These are phyloP conservation scores for Kwoniella mangroviensis DNA, from an alignment of 768 basidiomycete genomes.

Conservation along the genomic window DNA sequence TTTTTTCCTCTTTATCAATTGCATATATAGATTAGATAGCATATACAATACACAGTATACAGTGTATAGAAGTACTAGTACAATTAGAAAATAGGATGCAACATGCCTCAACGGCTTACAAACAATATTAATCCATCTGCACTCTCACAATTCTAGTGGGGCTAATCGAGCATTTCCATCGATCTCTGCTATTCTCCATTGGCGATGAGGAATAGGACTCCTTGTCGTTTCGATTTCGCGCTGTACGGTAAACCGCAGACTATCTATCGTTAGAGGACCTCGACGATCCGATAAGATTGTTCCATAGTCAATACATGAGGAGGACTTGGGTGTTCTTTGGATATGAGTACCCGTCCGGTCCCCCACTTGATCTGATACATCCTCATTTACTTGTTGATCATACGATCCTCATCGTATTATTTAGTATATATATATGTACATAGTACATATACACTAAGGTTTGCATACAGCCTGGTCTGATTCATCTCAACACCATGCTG, in stretches of 20 bases:
- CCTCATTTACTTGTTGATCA: neutral
- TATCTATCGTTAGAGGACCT: too few species aligned
- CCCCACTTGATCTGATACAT: neutral
- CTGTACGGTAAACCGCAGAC: too few species aligned
- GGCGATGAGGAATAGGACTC: too few species aligned
- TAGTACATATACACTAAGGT: too few species aligned
- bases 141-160: too few species aligned
- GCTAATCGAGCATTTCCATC: too few species aligned
- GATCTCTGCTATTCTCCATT: too few species aligned
- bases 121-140: too few species aligned
- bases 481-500: too few species aligned
- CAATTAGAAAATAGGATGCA: slow-evolving; percentile 1
- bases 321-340: neutral
- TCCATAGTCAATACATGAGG: neutral
- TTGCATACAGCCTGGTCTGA: too few species aligned
- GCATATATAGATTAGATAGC: slow-evolving; percentile 6
- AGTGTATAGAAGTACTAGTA: neutral
- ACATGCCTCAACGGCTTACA: slow-evolving; percentile 29
- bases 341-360: neutral
- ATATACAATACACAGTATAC: slow-evolving; percentile 2
- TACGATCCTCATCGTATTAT: neutral
- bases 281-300: neutral
- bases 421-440: neutral
- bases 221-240: too few species aligned
- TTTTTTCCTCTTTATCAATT: neutral